Percentiles rank a stretch among this genome's conserved stretches.
phyloP scores from a whole-genome alignment of 371 early-diverging fungal species.

The Ordospora colligata region DNA sequence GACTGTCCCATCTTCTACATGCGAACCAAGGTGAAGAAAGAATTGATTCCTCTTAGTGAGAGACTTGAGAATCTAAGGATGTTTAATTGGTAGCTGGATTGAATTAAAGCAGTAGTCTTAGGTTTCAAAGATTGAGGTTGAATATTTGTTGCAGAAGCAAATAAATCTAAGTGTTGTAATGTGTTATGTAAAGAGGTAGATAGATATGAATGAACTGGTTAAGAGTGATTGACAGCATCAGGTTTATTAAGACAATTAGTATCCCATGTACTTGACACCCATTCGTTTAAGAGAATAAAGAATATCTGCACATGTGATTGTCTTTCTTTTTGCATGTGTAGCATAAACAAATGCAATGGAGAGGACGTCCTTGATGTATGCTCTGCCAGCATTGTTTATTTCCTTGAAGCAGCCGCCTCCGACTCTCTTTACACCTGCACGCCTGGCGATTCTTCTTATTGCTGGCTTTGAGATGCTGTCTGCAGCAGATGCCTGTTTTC shows the following conservation, averaged over 20 bases:
- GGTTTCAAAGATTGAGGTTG: neutral
- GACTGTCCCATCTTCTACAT: constrained; percentile 97
- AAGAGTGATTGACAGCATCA: too few relatives aligned
- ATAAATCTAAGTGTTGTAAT: neutral
- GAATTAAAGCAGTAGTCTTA: neutral
- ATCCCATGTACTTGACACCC: constrained; percentile 69
- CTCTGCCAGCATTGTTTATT: constrained; percentile 85
- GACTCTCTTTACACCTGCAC: constrained; percentile 99
- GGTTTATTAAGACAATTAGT: constrained; percentile 35
- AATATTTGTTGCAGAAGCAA: neutral
- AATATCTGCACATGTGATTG: constrained; percentile 78
- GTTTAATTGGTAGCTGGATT: constrained; percentile 48
- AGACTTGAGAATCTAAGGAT: constrained; percentile 60
- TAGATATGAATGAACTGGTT: neutral
- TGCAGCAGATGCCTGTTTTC: constrained; percentile 63
- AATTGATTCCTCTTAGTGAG: constrained; percentile 68
- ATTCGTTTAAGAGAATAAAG: constrained; percentile 93
- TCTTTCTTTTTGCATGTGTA: constrained; percentile 99
- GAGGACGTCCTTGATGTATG: constrained; percentile 91
- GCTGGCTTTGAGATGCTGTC: constrained; percentile 95
- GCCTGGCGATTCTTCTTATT: constrained; percentile 97
- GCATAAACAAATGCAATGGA: constrained; percentile 92
- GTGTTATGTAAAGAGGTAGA: neutral
- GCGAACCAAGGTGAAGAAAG: constrained; percentile 92
- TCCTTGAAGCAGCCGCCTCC: constrained; percentile 95